Conservation (phyloP, 169 alveolate species). For the Plasmodium knowlesi region DNA sequence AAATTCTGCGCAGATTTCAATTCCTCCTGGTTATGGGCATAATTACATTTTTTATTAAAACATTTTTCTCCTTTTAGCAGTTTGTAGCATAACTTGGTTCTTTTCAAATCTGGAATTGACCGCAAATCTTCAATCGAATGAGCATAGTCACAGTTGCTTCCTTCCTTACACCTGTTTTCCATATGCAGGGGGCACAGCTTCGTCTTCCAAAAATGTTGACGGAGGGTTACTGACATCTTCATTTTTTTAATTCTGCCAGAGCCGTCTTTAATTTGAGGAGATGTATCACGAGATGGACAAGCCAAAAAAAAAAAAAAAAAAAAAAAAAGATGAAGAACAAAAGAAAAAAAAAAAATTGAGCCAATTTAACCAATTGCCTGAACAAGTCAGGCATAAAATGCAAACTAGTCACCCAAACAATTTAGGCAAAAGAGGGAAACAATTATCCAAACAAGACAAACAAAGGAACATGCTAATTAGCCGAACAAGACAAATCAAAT, state of each 20-base stretch:
- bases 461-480: neutral
- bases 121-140: constrained; percentile 79
- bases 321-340: neutral
- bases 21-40: constrained; percentile 82
- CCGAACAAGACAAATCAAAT: constrained; percentile 1
- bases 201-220: constrained; percentile 76
- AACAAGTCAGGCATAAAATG: neutral
- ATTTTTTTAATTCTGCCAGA: constrained; percentile 5
- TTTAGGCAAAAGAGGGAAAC: neutral
- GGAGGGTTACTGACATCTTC: constrained; percentile 77
- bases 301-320: neutral
- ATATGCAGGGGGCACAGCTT: constrained; percentile 69
- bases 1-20: constrained; percentile 81
- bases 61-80: constrained; percentile 74
- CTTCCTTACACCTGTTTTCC: constrained; percentile 74
- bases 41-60: constrained; percentile 77
- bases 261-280: neutral
- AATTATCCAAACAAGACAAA: neutral
- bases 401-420: neutral
- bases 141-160: constrained; percentile 81
- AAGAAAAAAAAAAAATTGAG: constrained; percentile 13
- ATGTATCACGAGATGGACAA: neutral
- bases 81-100: constrained; percentile 81
- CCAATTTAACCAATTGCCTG: neutral
- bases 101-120: constrained; percentile 79